phyloP scores from a whole-genome alignment of 2,329 filamentous ascomycete genomes.

The Karstenula rhodostoma region DNA sequence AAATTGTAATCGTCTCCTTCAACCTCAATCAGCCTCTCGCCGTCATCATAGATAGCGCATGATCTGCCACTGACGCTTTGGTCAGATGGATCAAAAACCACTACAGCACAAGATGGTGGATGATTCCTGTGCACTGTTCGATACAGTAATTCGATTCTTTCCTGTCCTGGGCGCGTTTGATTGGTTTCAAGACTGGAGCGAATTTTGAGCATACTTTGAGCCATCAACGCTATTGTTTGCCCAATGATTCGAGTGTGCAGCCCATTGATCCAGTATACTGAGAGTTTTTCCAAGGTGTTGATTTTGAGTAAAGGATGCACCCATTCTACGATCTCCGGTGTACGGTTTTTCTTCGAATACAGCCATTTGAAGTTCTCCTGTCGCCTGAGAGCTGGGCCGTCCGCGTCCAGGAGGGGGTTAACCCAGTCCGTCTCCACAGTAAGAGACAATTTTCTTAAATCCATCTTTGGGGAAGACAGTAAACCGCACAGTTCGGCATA shows the following conservation, averaged over 20 bases:
- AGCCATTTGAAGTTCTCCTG: neutral
- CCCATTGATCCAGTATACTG: slow-evolving; percentile 28
- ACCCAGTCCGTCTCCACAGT: slow-evolving; percentile 22
- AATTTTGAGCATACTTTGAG: slow-evolving; percentile 22
- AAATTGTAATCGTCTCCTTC: neutral
- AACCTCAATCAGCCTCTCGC: neutral
- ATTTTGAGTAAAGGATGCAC: slow-evolving; percentile 28
- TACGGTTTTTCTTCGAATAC: slow-evolving; percentile 11
- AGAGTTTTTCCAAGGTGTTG: slow-evolving; percentile 22
- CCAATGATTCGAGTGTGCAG: slow-evolving; percentile 23
- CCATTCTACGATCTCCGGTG: slow-evolving; percentile 25
- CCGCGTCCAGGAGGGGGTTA: neutral
- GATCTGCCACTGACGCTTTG: neutral
- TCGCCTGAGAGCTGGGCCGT: neutral
- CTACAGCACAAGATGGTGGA: neutral
- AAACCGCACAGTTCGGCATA: slow-evolving; percentile 33
- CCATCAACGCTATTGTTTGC: slow-evolving; percentile 23
- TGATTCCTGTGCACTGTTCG: neutral
- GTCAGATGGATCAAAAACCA: neutral
- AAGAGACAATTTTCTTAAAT: slow-evolving; percentile 26
- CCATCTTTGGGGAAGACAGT: slow-evolving; percentile 27
- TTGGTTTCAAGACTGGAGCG: neutral
- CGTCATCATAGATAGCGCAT: neutral
- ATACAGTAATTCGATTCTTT: neutral
- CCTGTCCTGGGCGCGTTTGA: neutral